A percentile compares a stretch with the other conserved stretches of the same genome.
These are phyloP conservation scores for Linderniella brevidens DNA, from an alignment of 257 asterid genomes.

Conservation along the genomic window DNA sequence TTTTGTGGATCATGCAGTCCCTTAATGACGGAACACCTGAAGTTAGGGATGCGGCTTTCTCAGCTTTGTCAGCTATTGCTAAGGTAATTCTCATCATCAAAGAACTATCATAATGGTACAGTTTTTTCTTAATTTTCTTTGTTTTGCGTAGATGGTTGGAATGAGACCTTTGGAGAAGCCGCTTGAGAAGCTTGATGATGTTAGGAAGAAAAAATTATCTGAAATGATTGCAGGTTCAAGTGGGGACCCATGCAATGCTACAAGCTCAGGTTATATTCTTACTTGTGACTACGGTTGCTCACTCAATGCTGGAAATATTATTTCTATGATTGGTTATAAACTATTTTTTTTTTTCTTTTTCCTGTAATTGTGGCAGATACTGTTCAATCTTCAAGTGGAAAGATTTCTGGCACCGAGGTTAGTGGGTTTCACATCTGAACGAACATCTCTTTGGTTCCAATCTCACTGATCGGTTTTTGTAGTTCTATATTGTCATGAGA, in stretches of 20 bases:
- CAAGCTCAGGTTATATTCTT: constrained; percentile 38
- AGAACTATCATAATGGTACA: too few relatives aligned
- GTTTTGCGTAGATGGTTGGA: constrained; percentile 61
- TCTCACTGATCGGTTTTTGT: neutral
- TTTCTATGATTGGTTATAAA: constrained; percentile 1
- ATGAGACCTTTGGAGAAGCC: constrained; percentile 97
- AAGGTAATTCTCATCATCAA: constrained; percentile 30
- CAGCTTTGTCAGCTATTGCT: constrained; percentile 87
- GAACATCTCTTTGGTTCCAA: too few relatives aligned
- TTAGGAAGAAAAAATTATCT: constrained; percentile 78
- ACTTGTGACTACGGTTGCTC: constrained; percentile 7
- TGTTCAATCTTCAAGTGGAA: constrained; percentile 44
- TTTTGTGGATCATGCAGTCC: constrained; percentile 31
- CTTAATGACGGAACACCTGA: constrained; percentile 99
- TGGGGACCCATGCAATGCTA: constrained; percentile 31
- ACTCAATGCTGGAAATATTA: neutral
- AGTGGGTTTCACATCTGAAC: constrained; percentile 5
- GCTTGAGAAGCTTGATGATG: constrained; percentile 83
- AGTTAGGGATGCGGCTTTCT: constrained; percentile 97
- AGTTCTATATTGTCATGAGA: neutral
- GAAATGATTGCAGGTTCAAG: constrained; percentile 85
- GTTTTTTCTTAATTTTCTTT: neutral
- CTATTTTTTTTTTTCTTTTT: constrained; percentile 1
- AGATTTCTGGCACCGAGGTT: constrained; percentile 36
- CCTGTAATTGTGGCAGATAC: constrained; percentile 23